Evolutionary conservation across 257 asterid species (phyloP).

Genomic region (Coffea eugenioides): DNA sequence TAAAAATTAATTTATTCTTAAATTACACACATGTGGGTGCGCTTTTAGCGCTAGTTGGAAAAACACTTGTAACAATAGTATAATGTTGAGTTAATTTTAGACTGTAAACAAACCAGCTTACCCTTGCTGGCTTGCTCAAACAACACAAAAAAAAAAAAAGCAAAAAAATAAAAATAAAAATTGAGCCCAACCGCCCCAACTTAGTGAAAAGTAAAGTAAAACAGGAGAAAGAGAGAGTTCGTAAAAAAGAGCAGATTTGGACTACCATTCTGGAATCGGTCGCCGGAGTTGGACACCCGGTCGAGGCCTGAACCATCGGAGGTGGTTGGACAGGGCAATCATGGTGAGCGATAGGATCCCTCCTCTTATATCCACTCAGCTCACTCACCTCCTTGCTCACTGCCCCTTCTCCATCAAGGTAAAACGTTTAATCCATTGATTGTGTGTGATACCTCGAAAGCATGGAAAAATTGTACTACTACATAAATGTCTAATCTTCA

Average conservation of each 20-base stretch:
- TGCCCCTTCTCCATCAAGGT: conserved; percentile 82
- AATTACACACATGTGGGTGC: too few species aligned
- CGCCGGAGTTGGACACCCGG: background rate
- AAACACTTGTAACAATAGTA: too few species aligned
- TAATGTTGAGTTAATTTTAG: too few species aligned
- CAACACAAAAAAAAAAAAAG: background rate
- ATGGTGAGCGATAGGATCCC: conserved; percentile 83
- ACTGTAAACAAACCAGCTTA: too few species aligned
- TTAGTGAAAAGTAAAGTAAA: background rate
- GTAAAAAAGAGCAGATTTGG: background rate
- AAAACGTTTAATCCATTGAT: background rate
- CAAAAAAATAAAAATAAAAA: background rate
- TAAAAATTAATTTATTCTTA: too few species aligned
- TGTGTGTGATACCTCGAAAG: too few species aligned
- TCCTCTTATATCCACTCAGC: conserved; percentile 81
- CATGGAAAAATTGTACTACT: too few species aligned
- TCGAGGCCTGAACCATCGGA: background rate
- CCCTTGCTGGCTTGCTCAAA: too few species aligned
- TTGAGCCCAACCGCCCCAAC: background rate
- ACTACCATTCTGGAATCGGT: background rate
- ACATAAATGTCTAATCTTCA: conserved; percentile 30
- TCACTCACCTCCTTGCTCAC: conserved; percentile 60
- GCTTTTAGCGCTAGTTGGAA: too few species aligned
- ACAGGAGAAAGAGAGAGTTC: background rate
- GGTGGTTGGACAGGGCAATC: background rate